These are phyloP conservation scores for Talaromyces liani DNA, from an alignment of 495 filamentous ascomycete species.

Conservation along the genomic window DNA sequence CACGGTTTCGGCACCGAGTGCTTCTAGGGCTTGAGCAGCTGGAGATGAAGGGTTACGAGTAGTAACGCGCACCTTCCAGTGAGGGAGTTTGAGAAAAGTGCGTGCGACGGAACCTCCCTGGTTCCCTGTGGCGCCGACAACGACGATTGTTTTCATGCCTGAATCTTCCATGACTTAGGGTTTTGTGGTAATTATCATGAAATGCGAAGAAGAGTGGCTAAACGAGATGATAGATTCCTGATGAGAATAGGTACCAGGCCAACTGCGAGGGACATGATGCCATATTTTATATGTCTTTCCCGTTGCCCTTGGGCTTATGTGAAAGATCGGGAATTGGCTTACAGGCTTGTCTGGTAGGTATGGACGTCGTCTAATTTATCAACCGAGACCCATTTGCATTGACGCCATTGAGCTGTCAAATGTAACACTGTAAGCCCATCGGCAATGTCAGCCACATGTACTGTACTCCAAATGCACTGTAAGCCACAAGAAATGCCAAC, in stretches of 20 bases:
- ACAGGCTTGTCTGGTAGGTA: background rate
- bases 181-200: background rate
- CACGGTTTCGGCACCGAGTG: conserved; percentile 41
- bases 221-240: background rate
- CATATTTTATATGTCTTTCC: background rate
- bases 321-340: background rate
- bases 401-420: background rate
- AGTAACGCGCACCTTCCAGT: conserved; percentile 34
- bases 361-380: conserved; percentile 2
- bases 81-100: conserved; percentile 24
- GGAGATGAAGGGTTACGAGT: conserved; percentile 37
- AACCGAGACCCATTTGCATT: too few relatives aligned
- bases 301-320: background rate
- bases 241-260: background rate
- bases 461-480: too few relatives aligned
- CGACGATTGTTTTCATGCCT: conserved; percentile 18
- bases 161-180: background rate
- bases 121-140: conserved; percentile 29
- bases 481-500: conserved; percentile 6
- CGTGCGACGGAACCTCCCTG: conserved; percentile 45
- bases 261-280: background rate
- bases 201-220: background rate
- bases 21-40: conserved; percentile 26
- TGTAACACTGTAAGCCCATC: conserved; percentile 10
- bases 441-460: too few relatives aligned